These are phyloP conservation scores for Verticillium zaregamsianum DNA, from an alignment of 2,329 filamentous ascomycete species.

Conservation along the genomic window DNA sequence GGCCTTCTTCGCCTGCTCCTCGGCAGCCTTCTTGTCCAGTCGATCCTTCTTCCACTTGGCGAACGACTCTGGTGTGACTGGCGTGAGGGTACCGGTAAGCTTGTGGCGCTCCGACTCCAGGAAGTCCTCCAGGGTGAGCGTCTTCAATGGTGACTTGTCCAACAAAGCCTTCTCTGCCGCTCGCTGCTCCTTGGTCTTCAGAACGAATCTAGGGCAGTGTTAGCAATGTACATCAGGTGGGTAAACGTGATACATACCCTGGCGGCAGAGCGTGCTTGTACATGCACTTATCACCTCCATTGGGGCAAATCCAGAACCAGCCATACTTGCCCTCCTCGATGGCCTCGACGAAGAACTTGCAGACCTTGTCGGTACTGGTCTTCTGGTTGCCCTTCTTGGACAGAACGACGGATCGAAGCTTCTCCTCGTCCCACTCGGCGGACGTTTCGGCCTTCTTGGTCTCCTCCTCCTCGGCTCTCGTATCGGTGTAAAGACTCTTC, in stretches of 20 bases:
- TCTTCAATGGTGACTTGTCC: slow-evolving; percentile 93
- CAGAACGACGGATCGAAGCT: slow-evolving; percentile 82
- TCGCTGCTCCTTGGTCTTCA: slow-evolving; percentile 97
- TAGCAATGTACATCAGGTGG: not conserved
- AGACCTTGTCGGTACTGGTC: slow-evolving; percentile 96
- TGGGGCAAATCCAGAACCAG: slow-evolving; percentile 98
- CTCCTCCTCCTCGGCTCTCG: slow-evolving; percentile 66
- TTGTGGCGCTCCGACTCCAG: slow-evolving; percentile 95
- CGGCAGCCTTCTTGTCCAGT: slow-evolving; percentile 90
- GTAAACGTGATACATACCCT: slow-evolving; percentile 59
- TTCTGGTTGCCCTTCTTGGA: slow-evolving; percentile 97
- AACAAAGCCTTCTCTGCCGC: slow-evolving; percentile 92
- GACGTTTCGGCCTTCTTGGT: slow-evolving; percentile 89
- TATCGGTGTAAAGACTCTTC: slow-evolving; percentile 86
- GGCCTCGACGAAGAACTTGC: slow-evolving; percentile 96
- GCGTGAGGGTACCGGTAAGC: slow-evolving; percentile 84
- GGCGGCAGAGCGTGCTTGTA: slow-evolving; percentile 94
- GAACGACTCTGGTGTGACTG: slow-evolving; percentile 88
- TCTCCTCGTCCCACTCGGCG: slow-evolving; percentile 96
- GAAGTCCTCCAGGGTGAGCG: slow-evolving; percentile 95
- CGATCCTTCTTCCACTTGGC: slow-evolving; percentile 97
- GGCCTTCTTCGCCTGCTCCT: slow-evolving; percentile 82
- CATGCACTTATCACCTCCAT: slow-evolving; percentile 96
- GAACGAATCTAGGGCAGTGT: slow-evolving; percentile 64
- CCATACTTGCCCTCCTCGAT: slow-evolving; percentile 99